phyloP scores from a whole-genome alignment of 106 monocot genomes.

The Gastrodia elata region DNA sequence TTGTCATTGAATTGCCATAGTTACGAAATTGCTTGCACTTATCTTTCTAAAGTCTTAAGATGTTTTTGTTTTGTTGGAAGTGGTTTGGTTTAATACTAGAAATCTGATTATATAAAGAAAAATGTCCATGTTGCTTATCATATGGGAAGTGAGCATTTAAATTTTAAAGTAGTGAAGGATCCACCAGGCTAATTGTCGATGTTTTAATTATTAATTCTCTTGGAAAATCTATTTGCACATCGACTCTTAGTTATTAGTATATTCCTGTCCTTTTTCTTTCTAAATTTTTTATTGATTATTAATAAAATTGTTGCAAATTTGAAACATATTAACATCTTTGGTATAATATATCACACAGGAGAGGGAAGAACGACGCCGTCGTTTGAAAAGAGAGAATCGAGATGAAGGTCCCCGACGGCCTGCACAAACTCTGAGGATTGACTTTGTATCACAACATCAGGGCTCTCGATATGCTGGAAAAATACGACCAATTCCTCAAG shows the following conservation, averaged over 20 bases:
- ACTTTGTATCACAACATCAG: constrained; percentile 13
- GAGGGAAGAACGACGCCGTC: constrained; percentile 48
- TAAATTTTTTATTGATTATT: background rate
- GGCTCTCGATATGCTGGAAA: constrained; percentile 27
- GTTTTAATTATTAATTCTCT: background rate
- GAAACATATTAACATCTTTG: background rate
- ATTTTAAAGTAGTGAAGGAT: background rate
- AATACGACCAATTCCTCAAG: constrained; percentile 37
- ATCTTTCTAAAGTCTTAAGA: background rate
- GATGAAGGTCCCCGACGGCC: constrained; percentile 27
- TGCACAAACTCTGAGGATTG: constrained; percentile 13
- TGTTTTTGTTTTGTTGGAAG: background rate
- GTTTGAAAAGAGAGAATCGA: constrained; percentile 30
- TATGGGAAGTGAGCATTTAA: background rate
- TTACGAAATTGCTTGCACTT: no score
- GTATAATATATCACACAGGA: constrained; percentile 18
- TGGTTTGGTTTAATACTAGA: background rate
- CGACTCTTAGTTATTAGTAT: background rate
- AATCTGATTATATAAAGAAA: background rate
- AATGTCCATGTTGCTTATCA: background rate
- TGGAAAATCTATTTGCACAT: background rate
- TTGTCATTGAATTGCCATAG: no score
- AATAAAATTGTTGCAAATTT: background rate
- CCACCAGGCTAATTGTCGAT: background rate
- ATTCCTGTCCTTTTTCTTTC: background rate